Base-by-base conservation (phyloP, 345 rosid species). In the Cochlearia excelsa region DNA sequence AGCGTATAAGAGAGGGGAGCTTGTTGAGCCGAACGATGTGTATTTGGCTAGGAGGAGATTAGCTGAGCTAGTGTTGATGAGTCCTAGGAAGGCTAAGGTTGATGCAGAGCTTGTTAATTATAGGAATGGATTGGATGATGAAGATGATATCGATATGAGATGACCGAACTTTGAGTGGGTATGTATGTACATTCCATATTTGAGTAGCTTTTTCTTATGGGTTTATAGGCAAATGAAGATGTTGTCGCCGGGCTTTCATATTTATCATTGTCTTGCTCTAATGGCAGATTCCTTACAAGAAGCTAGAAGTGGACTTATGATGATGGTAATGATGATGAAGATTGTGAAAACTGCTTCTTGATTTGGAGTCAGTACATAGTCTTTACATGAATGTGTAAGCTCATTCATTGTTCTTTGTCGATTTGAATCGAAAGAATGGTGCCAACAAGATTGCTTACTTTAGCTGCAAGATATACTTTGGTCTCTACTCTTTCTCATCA, bases 41-140 rank as follows among this genome's bases (percentile, higher is more conserved):
- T 88, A 92, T 68, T 73, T 83, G 75, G 93, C 95, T 0, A 79
- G 96, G 77, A 84, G 97, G 72, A 89, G 68, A 59, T 74, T 93
- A 79, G 88, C 79, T 7, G 95, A 82, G 70, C 75, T 93, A 70
- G 87, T 93, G 50, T 67, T 85, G 77, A 23, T 76, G 66, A 85
- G 92, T 60, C 85, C 93, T 9, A 85, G 96, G 76, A 87, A 79
- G 64, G 85, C 78, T 1, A 82, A 71, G 44, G 51, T 81, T 68
- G 87, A 87, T 63, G 66, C 54, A 10, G 99, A 86, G 68, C 73
- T 89, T 59, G 90, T 87, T 73, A 66, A 73, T 39, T 78, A 74
- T 61, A 52, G 83, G 61, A 75, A 83, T 49, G 66, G 74, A 34
- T 66, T 54, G 47, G 77, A 71, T 41, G 83, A 57, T 2, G 84